These are phyloP conservation scores for Cercospora zeae-maydis DNA, from an alignment of 2,329 filamentous ascomycete species.

Conservation along the genomic window DNA sequence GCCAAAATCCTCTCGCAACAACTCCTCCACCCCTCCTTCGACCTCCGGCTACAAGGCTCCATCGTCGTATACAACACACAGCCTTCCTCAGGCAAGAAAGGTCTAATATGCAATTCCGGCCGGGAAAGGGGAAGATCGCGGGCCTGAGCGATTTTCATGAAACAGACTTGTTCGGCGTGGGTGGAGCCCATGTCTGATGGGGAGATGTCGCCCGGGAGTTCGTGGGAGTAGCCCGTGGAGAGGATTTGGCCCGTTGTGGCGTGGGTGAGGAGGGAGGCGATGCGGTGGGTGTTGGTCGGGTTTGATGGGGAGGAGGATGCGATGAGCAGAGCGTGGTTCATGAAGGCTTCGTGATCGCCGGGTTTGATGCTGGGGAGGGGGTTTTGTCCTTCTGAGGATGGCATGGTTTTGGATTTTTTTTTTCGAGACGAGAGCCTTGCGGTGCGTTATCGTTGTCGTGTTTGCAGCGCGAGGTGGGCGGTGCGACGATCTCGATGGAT, in stretches of 20 bases:
- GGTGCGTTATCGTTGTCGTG: not conserved
- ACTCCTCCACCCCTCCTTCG: not conserved
- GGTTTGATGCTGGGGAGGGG: not conserved
- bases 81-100: not conserved
- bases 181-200: slow-evolving; percentile 2
- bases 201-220: not conserved
- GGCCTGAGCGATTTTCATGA: slow-evolving; percentile 5
- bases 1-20: slow-evolving; percentile 1
- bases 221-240: slow-evolving; percentile 4
- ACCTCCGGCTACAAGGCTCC: not conserved
- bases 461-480: too few relatives aligned
- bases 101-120: not conserved
- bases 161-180: slow-evolving; percentile 12
- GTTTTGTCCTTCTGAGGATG: not conserved
- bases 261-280: not conserved
- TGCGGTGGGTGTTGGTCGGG: not conserved
- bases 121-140: not conserved
- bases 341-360: not conserved
- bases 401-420: not conserved
- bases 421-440: not conserved
- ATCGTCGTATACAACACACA: slow-evolving; percentile 8
- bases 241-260: slow-evolving; percentile 1
- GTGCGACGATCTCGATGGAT: too few relatives aligned
- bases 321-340: slow-evolving; percentile 1
- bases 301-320: not conserved